Evolutionary conservation across 768 basidiomycete genomes (phyloP).

Genomic region (Infundibulicybe gibba): DNA sequence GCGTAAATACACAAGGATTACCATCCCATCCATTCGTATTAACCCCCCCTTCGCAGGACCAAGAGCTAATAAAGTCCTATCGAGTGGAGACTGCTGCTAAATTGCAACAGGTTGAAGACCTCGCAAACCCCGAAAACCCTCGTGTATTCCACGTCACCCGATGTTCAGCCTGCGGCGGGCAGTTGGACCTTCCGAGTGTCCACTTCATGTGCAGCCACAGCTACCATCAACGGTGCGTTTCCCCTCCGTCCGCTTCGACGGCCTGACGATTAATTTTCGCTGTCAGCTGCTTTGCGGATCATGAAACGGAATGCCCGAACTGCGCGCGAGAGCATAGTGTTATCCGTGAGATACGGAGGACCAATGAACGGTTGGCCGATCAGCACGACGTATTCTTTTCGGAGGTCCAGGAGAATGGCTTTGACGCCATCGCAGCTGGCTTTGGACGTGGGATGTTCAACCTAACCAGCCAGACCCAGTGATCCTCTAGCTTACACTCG

Average conservation of each 20-base stretch:
- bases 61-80: slow-evolving; percentile 84
- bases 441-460: slow-evolving; percentile 68
- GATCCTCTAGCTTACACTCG: no score
- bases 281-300: slow-evolving; percentile 79
- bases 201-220: slow-evolving; percentile 99
- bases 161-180: slow-evolving; percentile 85
- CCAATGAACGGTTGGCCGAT: slow-evolving; percentile 80
- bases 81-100: slow-evolving; percentile 79
- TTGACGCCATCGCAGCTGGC: slow-evolving; percentile 65
- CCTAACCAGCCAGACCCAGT: slow-evolving; percentile 28
- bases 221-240: slow-evolving; percentile 83
- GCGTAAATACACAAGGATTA: slow-evolving; percentile 43
- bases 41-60: slow-evolving; percentile 53
- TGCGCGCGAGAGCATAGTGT: slow-evolving; percentile 87
- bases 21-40: no score
- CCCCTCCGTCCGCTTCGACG: background rate
- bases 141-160: slow-evolving; percentile 92
- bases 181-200: slow-evolving; percentile 87
- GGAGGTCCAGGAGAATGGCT: slow-evolving; percentile 73
- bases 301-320: slow-evolving; percentile 86
- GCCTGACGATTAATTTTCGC: background rate
- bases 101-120: slow-evolving; percentile 75
- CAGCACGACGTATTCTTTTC: slow-evolving; percentile 79
- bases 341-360: slow-evolving; percentile 83
- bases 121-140: slow-evolving; percentile 75